These are phyloP conservation scores for Aspergillus uvarum DNA, from an alignment of 2,329 filamentous ascomycete genomes.

Conservation along the genomic window DNA sequence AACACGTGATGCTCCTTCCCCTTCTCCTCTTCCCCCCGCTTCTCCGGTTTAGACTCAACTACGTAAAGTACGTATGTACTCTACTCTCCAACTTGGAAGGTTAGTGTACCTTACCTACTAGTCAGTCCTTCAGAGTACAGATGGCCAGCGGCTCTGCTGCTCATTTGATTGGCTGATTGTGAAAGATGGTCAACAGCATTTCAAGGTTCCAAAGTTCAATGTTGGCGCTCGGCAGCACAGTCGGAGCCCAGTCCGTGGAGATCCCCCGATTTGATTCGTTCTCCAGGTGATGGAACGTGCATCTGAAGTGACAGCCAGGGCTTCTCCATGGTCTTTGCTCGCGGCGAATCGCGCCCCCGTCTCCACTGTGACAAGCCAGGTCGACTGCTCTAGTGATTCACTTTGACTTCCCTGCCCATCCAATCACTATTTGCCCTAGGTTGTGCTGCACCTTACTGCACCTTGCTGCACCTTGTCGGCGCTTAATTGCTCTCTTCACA, in stretches of 20 bases:
- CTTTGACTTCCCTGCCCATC: conserved; percentile 5
- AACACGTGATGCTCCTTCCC: too few relatives aligned
- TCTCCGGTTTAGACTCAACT: background rate
- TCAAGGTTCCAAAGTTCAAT: conserved; percentile 21
- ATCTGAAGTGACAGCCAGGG: conserved; percentile 12
- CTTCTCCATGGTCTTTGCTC: conserved; percentile 10
- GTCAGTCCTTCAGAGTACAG: too few relatives aligned
- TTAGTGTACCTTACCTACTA: too few relatives aligned
- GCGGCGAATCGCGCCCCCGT: conserved; percentile 5
- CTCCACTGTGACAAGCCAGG: conserved; percentile 38
- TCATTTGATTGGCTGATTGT: conserved; percentile 30
- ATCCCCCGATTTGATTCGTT: conserved; percentile 18
- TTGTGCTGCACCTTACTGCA: conserved; percentile 19
- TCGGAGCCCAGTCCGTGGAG: conserved; percentile 23
- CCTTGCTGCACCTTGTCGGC: conserved; percentile 22
- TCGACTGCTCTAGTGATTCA: conserved; percentile 21
- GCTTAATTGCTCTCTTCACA: conserved; percentile 30
- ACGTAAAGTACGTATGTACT: too few relatives aligned
- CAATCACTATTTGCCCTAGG: conserved; percentile 18
- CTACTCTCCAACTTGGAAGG: too few relatives aligned
- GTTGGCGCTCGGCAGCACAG: conserved; percentile 28
- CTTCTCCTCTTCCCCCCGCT: background rate
- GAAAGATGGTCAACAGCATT: background rate
- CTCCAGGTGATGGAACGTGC: conserved; percentile 22
- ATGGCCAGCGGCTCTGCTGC: conserved; percentile 29